Evolutionary conservation across 2,329 filamentous ascomycete genomes (phyloP), one percentile per base, ranked within the genome.

Genomic region (Alternaria panax): DNA sequence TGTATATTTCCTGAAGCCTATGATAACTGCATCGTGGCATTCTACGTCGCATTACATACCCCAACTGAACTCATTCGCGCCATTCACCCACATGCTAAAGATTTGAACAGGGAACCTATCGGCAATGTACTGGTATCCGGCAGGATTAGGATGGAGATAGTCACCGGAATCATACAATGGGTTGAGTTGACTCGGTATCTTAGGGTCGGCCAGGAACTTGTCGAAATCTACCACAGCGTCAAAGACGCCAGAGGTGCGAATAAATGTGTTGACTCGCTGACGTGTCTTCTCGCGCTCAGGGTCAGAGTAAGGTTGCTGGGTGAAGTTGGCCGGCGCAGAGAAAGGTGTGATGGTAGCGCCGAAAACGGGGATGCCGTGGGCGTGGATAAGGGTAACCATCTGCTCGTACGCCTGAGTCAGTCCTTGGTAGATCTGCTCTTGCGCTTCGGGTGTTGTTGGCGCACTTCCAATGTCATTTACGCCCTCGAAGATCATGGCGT

Each of bases 281-380:
- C 88, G 76, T 1, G 86, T 86, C 65, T 78, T 74, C 69, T 91
- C 88, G 7, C 87, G 76, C 40, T 81, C 76, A 0, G 84, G 80
- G 62, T 82, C 78, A 9, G 38, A 48, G 20, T 64, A 64, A 14
- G 62, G 59, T 14, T 59, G 56, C 3, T 27, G 60, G 1, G 69
- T 75, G 9, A 75, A 77, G 28, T 72, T 77, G 4, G 78, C 74
- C 4, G 62, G 62, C 1, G 62, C 81, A 8, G 74, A 79, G 64
- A 91, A 91, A 0, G 88, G 88, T 4, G 88, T 90, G 59, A 90
- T 89, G 0, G 89, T 91, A 0, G 86, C 87, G 0, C 80, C 88
- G 66, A 90, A 87, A 7, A 88, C 79, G 0, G 83, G 81, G 25
- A 89, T 81, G 1, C 84, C 84, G 50, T 81, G 80, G 0, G 82